Conservation (phyloP, 208 protist genomes). For the Trichomonas vaginalis region DNA sequence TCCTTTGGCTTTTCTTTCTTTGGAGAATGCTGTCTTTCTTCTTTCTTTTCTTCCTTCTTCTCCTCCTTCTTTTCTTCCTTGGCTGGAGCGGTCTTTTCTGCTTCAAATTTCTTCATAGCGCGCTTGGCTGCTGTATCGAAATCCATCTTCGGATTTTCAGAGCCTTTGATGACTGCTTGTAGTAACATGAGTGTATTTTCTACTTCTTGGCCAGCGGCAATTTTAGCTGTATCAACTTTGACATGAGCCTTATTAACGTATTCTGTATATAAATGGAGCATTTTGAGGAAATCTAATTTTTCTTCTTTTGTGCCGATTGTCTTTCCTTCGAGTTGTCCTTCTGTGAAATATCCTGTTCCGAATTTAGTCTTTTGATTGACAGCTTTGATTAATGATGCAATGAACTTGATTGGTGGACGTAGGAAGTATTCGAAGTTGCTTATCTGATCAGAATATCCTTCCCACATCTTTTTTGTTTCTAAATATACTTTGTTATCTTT, state of each 20-base stretch:
- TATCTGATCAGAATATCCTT: background rate
- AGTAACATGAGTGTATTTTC: background rate
- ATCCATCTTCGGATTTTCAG: background rate
- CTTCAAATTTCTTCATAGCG: background rate
- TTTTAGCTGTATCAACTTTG: background rate
- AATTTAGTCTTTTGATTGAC: background rate
- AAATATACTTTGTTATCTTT: background rate
- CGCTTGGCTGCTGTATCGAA: background rate
- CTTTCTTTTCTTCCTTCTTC: background rate
- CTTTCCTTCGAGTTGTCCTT: background rate
- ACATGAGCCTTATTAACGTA: background rate
- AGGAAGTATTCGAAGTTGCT: background rate
- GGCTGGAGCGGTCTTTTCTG: background rate
- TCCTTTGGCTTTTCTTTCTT: background rate
- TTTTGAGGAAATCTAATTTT: background rate
- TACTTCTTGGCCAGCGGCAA: background rate
- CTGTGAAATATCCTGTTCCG: background rate
- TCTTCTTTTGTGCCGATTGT: background rate
- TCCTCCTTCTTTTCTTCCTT: background rate
- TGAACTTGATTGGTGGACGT: background rate
- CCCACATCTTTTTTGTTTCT: background rate
- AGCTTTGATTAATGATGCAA: background rate
- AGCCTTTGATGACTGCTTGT: background rate
- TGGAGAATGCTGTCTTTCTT: background rate
- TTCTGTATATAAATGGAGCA: background rate